A percentile compares a stretch with the other conserved stretches of the same genome.
Evolutionary conservation across 495 filamentous ascomycete genomes (phyloP).

Genomic region (Podospora comata): DNA sequence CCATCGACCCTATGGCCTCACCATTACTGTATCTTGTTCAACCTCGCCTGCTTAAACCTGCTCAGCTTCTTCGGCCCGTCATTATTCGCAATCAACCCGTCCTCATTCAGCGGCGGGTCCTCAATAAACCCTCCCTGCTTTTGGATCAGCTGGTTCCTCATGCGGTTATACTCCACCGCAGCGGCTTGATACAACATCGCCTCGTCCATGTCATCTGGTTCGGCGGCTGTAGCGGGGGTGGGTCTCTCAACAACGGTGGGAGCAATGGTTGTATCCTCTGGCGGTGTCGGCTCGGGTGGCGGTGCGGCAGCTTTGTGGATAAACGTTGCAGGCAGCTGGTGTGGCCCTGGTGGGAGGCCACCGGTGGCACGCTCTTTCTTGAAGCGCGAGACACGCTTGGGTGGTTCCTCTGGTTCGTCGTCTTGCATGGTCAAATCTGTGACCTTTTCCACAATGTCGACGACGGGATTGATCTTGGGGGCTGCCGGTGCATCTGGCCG

Average conservation of each 20-base stretch:
- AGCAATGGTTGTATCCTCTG: constrained; percentile 57
- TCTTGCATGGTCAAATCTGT: constrained; percentile 40
- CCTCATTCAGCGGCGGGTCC: constrained; percentile 60
- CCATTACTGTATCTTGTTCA: constrained; percentile 45
- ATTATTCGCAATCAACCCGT: constrained; percentile 36
- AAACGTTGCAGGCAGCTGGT: constrained; percentile 32
- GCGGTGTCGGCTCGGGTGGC: constrained; percentile 45
- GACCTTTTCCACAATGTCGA: constrained; percentile 51
- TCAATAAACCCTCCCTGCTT: constrained; percentile 74
- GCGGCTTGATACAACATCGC: constrained; percentile 70
- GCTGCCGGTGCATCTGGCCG: constrained; percentile 17
- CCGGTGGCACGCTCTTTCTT: constrained; percentile 34
- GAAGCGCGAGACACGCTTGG: constrained; percentile 49
- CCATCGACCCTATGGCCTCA: constrained; percentile 22
- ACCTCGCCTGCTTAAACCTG: constrained; percentile 81
- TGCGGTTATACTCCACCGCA: constrained; percentile 71
- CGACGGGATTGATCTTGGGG: constrained; percentile 41
- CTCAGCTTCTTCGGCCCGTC: constrained; percentile 69
- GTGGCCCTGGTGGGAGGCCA: constrained; percentile 31
- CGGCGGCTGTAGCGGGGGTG: constrained; percentile 39
- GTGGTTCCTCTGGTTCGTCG: constrained; percentile 24
- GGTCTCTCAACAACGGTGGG: constrained; percentile 61
- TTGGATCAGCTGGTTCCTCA: constrained; percentile 75
- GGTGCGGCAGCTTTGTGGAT: constrained; percentile 6
- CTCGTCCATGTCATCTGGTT: constrained; percentile 73